Percentiles rank a stretch among this genome's conserved stretches.
These are phyloP conservation scores for Suillus bovinus DNA, from an alignment of 768 basidiomycete species.

Conservation along the genomic window DNA sequence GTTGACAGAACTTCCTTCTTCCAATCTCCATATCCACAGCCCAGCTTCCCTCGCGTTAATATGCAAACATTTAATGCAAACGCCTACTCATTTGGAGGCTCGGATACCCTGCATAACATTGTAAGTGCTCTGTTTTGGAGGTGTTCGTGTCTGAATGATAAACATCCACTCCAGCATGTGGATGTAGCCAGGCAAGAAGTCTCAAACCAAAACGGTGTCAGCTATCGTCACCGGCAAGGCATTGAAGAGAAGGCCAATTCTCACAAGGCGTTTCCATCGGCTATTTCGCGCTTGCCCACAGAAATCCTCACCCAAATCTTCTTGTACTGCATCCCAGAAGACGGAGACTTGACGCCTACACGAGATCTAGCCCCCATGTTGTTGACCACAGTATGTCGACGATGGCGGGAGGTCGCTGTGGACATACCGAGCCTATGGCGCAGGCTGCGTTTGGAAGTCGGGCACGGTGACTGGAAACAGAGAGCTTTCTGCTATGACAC, in stretches of 20 bases:
- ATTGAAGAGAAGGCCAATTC: neutral
- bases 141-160: neutral
- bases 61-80: neutral
- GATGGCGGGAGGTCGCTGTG: constrained; percentile 42
- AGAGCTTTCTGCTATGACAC: neutral
- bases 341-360: constrained; percentile 26
- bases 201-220: neutral
- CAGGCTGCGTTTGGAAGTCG: constrained; percentile 31
- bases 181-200: neutral
- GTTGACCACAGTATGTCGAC: constrained; percentile 39
- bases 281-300: neutral
- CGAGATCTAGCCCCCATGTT: constrained; percentile 35
- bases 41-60: neutral
- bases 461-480: constrained; percentile 11
- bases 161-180: neutral
- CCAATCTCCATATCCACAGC: no score
- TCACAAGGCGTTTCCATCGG: neutral
- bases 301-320: neutral
- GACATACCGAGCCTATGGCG: constrained; percentile 49
- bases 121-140: neutral
- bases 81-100: neutral
- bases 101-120: no score
- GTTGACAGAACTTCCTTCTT: no score
- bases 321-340: neutral
- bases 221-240: no score